Percentiles rank a stretch among this genome's conserved stretches.
phyloP scores from a whole-genome alignment of 1,284 basidiomycete genomes.

The Thecaphora thlaspeos region DNA sequence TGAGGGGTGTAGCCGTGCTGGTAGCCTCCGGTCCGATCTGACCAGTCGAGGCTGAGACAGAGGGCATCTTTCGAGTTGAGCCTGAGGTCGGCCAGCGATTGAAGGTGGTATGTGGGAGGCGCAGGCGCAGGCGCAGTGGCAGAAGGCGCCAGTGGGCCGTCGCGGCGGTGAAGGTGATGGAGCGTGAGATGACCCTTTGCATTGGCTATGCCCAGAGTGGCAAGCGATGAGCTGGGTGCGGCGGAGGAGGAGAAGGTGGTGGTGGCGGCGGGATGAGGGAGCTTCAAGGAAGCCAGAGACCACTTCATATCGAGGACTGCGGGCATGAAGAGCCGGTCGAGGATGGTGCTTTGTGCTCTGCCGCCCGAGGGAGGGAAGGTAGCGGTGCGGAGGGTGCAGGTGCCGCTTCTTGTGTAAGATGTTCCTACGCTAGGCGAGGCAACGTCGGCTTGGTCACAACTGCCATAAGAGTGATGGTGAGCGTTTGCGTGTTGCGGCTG shows the following conservation, averaged over 20 bases:
- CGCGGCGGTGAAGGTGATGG: slow-evolving; percentile 8
- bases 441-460: slow-evolving; percentile 6
- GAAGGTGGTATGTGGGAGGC: slow-evolving; percentile 6
- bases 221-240: neutral
- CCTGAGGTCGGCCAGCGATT: slow-evolving; percentile 13
- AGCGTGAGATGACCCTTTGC: slow-evolving; percentile 34
- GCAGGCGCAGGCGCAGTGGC: neutral
- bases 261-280: neutral
- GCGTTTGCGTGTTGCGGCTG: neutral
- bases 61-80: slow-evolving; percentile 43
- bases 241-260: neutral
- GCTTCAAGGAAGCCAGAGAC: slow-evolving; percentile 4
- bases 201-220: slow-evolving; percentile 41
- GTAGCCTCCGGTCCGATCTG: slow-evolving; percentile 28
- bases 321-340: slow-evolving; percentile 20
- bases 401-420: slow-evolving; percentile 43
- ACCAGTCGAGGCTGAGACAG: slow-evolving; percentile 56
- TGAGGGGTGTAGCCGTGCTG: slow-evolving; percentile 6
- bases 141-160: slow-evolving; percentile 4
- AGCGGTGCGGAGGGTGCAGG: slow-evolving; percentile 26
- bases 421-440: slow-evolving; percentile 11
- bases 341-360: neutral
- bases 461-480: slow-evolving; percentile 2
- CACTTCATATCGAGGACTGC: slow-evolving; percentile 57
- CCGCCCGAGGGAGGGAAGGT: neutral